Percentiles rank a stretch among this genome's conserved stretches.
Evolutionary conservation across 371 early-diverging fungal species (phyloP).

Genomic region (Mucor irregularis): DNA sequence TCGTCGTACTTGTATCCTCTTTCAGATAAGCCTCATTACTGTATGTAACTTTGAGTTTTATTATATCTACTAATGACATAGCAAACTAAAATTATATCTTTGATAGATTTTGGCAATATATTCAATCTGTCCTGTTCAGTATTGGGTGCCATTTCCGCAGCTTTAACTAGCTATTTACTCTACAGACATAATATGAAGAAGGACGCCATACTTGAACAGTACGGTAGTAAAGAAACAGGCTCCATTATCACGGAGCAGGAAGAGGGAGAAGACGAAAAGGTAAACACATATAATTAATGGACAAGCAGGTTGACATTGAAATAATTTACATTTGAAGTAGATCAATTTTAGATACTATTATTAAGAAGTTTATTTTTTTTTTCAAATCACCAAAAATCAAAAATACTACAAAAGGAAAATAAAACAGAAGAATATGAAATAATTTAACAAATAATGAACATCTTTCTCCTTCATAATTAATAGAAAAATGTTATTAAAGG

Average conservation of each 20-base stretch:
- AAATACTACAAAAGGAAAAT: too few relatives aligned
- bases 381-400: too few relatives aligned
- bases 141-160: slow-evolving; percentile 6
- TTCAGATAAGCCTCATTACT: slow-evolving; percentile 24
- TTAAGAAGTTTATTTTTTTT: neutral
- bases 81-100: neutral
- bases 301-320: neutral
- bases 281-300: too few relatives aligned
- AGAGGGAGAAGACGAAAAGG: neutral
- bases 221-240: neutral
- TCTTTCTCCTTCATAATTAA: too few relatives aligned
- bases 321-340: neutral
- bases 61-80: neutral
- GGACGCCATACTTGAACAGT: neutral
- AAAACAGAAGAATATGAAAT: too few relatives aligned
- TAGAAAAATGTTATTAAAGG: too few relatives aligned
- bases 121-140: slow-evolving; percentile 22
- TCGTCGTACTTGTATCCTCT: slow-evolving; percentile 40
- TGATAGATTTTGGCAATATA: slow-evolving; percentile 24
- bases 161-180: slow-evolving; percentile 22
- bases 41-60: slow-evolving; percentile 11
- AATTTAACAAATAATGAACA: too few relatives aligned
- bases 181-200: slow-evolving; percentile 19
- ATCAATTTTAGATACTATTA: slow-evolving; percentile 13
- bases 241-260: neutral